Base-by-base conservation (phyloP, 345 rosid species). In the Gossypium longicalyx region DNA sequence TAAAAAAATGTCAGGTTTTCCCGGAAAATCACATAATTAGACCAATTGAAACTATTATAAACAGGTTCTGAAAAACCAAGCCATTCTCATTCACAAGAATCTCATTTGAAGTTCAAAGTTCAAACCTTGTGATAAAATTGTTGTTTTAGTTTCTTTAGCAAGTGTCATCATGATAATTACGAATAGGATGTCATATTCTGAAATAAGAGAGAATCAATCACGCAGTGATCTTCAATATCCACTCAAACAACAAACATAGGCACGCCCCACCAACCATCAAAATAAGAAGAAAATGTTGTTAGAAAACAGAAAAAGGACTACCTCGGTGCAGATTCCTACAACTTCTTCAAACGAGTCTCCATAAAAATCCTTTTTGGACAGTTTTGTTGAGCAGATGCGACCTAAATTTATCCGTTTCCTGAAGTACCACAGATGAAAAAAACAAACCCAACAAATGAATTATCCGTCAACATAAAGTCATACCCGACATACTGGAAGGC, bases 341-440 rank as follows among this genome's bases (percentile, higher is more conserved):
- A 89, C 81, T 72, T 92, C 93, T 63, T 89, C 89, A 66, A 87
- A 75, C 48, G 87, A 86, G 74, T 87, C 91, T 63, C 91, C 97
- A 72, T 75, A 92, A 22, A 86, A 66, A 56, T 89, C 90, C 76
- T 85, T 88, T 76, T 85, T 91, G 7, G 97, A 73, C 17, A 92
- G 93, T 83, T 83, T 75, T 91, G 70, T 67, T 83, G 3, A 76
- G 58, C 74, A 94, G 74, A 84, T 89, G 93, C 57, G 79, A 73
- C 83, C 85, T 88, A 44, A 94, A 94, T 52, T 89, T 91, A 76
- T 94, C 87, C 2, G 90, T 89, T 87, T 94, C 98, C 97, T 94
- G 83, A 69, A 76, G 44, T 60, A 34, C 49, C 27, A 16, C 41
- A 53, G 44, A 27, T 38, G 38, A 19, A 13, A 34, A 20, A 15